These are phyloP conservation scores for Aspergillus ellipticus DNA, from an alignment of 495 filamentous ascomycete species.

Conservation along the genomic window DNA sequence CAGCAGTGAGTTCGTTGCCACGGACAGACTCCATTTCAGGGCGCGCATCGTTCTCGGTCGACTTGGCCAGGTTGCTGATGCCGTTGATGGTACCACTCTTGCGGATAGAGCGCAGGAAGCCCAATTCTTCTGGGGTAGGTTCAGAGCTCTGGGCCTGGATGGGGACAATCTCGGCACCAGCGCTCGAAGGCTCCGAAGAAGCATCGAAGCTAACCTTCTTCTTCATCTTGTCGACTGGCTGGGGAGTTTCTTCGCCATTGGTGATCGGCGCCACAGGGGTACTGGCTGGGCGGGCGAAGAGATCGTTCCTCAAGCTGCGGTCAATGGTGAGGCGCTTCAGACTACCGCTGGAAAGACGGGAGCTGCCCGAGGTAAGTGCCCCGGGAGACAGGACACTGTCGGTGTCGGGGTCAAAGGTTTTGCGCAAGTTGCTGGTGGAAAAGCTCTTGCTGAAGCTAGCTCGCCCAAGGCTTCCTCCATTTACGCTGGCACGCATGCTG, in stretches of 20 bases:
- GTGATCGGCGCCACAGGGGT: slow-evolving; percentile 46
- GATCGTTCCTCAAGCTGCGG: slow-evolving; percentile 71
- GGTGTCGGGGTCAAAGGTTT: slow-evolving; percentile 57
- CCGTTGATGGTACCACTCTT: slow-evolving; percentile 45
- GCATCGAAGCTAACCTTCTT: slow-evolving; percentile 92
- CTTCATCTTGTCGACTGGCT: slow-evolving; percentile 49
- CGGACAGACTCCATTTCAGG: slow-evolving; percentile 71
- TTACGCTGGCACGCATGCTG: slow-evolving; percentile 34
- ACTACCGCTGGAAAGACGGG: slow-evolving; percentile 60
- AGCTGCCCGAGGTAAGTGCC: slow-evolving; percentile 70
- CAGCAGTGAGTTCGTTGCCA: slow-evolving; percentile 73
- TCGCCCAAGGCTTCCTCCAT: slow-evolving; percentile 60
- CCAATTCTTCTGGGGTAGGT: slow-evolving; percentile 63
- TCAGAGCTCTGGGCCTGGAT: slow-evolving; percentile 46
- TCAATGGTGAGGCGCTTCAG: slow-evolving; percentile 91
- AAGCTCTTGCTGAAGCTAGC: slow-evolving; percentile 58
- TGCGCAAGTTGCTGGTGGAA: slow-evolving; percentile 64
- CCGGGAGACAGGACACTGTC: slow-evolving; percentile 85
- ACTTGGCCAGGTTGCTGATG: slow-evolving; percentile 40
- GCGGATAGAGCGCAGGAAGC: slow-evolving; percentile 57
- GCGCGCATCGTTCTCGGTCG: slow-evolving; percentile 27
- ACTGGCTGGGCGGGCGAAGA: slow-evolving; percentile 53
- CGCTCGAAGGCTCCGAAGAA: slow-evolving; percentile 32
- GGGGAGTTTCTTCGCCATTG: slow-evolving; percentile 43
- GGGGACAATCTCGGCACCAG: slow-evolving; percentile 43